phyloP scores from a whole-genome alignment of 2,329 filamentous ascomycete species.

The Trichoderma aggressivum region DNA sequence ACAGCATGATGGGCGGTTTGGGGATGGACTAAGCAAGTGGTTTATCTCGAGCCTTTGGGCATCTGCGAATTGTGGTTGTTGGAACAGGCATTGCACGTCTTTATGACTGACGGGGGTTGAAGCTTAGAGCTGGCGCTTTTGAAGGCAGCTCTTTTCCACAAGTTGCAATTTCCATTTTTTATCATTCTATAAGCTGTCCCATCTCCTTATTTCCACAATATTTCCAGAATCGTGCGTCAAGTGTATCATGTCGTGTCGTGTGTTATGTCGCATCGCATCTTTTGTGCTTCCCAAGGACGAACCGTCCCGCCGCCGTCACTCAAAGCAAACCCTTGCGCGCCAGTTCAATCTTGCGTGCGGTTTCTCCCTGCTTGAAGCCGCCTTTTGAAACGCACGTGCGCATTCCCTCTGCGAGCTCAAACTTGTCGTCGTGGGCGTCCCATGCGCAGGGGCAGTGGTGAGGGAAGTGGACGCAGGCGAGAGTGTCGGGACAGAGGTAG shows the following conservation, averaged over 20 bases:
- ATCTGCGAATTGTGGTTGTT: background rate
- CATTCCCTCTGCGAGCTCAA: conserved; percentile 68
- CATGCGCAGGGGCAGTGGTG: conserved; percentile 95
- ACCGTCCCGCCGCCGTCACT: background rate
- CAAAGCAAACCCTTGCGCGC: conserved; percentile 74
- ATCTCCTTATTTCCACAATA: background rate
- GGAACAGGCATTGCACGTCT: background rate
- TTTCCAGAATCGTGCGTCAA: background rate
- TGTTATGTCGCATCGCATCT: background rate
- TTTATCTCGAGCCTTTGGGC: background rate
- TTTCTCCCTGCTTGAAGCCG: conserved; percentile 69
- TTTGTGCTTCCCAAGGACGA: background rate
- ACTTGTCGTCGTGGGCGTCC: conserved; percentile 71
- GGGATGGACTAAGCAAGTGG: background rate
- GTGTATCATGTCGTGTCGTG: background rate
- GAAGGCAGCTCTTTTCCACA: background rate
- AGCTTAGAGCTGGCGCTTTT: background rate
- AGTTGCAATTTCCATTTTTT: background rate
- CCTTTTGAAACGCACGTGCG: conserved; percentile 72
- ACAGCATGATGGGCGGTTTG: background rate
- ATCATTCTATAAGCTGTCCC: background rate
- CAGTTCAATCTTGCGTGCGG: conserved; percentile 71
- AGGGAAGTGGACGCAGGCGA: conserved; percentile 92
- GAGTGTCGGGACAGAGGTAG: conserved; percentile 90
- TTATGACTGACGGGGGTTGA: background rate